Evolutionary conservation across 371 early-diverging fungal species (phyloP), one percentile per base, ranked within the genome.

Genomic region (Nematocida sp.): DNA sequence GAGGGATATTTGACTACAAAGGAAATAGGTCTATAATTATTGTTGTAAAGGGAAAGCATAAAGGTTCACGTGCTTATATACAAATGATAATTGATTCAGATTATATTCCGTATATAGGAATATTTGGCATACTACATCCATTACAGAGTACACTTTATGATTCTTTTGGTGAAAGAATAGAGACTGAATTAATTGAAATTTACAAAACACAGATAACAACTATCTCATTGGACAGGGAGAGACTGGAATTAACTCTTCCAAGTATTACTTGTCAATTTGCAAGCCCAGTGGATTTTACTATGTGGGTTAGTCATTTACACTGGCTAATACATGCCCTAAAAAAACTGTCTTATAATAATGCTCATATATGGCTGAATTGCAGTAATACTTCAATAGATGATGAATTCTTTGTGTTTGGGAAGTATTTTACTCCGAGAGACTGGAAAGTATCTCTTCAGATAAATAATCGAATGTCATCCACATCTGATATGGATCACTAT

Each of bases 351-450:
- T 33, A 33, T 33, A 33, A 33, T 33, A 33, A 33, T 33, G 33
- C 33, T 33, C 33, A 33, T 33, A 33, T 33, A 33, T 33, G 33
- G 33, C 33, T 33, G 33, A 33, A 2, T 33, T 33, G 33, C 2
- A 33, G 33, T 33, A 33, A 33, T 33, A 33, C 33, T 33, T 33
- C 33, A 50, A 13, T 50, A 50, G 18, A 50, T 50, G 52, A 50
- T 13, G 52, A 50, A 9, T 27, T 64, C 23, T 23, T 64, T 45
- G 42, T 64, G 11, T 64, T 64, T 45, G 23, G 42, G 27, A 64
- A 64, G 42, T 64, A 64, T 23, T 64, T 64, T 64, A 64, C 64
- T 33, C 13, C 42, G 2, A 42, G 27, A 33, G 64, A 39, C 64
- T 64, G 64, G 64, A 64, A 42, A 4, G 23, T 33, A 18, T 15